Percentiles rank a stretch among this genome's conserved stretches.
Evolutionary conservation across 2,329 filamentous ascomycete genomes (phyloP).

Genomic region (Phaeosphaeria sp.): DNA sequence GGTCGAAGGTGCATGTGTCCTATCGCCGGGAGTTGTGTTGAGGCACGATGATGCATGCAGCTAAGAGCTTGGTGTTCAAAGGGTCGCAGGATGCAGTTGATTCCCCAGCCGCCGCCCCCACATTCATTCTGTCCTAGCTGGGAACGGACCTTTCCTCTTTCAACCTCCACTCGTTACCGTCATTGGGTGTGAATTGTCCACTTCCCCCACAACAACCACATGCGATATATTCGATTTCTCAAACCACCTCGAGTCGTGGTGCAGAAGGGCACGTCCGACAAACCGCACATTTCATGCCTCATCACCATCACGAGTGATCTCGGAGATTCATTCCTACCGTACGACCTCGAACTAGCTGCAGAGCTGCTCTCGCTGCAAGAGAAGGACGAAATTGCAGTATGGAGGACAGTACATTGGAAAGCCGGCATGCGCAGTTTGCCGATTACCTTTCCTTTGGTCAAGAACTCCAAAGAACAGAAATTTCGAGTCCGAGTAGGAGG

Average conservation of each 20-base stretch:
- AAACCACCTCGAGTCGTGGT: slow-evolving; percentile 63
- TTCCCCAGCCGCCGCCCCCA: slow-evolving; percentile 20
- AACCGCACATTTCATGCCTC: slow-evolving; percentile 41
- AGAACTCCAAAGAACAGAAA: slow-evolving; percentile 48
- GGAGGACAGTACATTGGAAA: slow-evolving; percentile 54
- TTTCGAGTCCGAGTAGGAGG: slow-evolving; percentile 51
- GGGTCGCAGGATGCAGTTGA: slow-evolving; percentile 2
- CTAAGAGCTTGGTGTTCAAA: slow-evolving; percentile 5
- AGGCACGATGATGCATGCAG: slow-evolving; percentile 16
- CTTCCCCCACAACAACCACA: slow-evolving; percentile 13
- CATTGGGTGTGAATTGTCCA: background rate
- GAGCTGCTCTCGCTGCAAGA: slow-evolving; percentile 41
- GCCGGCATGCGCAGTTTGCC: slow-evolving; percentile 53
- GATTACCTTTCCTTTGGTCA: slow-evolving; percentile 51
- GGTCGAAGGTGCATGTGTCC: slow-evolving; percentile 8
- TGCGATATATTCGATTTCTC: slow-evolving; percentile 71
- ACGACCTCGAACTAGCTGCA: slow-evolving; percentile 53
- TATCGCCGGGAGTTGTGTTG: background rate
- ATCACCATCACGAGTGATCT: slow-evolving; percentile 74
- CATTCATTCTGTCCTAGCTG: slow-evolving; percentile 12
- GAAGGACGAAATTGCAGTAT: slow-evolving; percentile 48
- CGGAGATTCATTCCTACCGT: slow-evolving; percentile 68
- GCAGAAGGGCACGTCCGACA: slow-evolving; percentile 39
- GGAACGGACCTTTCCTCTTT: slow-evolving; percentile 2
- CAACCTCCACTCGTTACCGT: slow-evolving; percentile 8